Percentiles rank a stretch among this genome's conserved stretches.
Conservation (phyloP, 164 flowering plant genomes). For the Magnolia officinalis region DNA sequence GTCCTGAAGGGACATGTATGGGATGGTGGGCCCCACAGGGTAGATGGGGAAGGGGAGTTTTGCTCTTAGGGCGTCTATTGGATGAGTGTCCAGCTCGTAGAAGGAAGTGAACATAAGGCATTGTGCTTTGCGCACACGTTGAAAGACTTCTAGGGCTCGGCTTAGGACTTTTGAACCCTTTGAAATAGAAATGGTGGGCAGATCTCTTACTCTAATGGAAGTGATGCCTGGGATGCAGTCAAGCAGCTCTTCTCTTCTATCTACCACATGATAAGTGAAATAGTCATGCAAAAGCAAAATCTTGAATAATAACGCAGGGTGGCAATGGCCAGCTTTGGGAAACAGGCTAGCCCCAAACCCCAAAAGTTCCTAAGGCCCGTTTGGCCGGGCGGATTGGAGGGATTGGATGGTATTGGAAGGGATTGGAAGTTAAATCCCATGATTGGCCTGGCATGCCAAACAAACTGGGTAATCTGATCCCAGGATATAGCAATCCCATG, state of each 20-base stretch:
- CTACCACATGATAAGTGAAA: constrained; percentile 7
- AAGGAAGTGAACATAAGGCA: constrained; percentile 40
- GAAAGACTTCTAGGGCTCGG: constrained; percentile 11
- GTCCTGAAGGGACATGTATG: too few relatives aligned
- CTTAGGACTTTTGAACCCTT: neutral
- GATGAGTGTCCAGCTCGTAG: constrained; percentile 48
- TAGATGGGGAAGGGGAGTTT: constrained; percentile 30
- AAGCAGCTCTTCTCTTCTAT: constrained; percentile 31
- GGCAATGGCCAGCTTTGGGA: too few relatives aligned
- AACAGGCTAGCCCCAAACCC: too few relatives aligned
- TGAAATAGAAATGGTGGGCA: constrained; percentile 27
- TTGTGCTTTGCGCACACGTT: constrained; percentile 27
- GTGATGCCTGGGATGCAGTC: constrained; percentile 55
- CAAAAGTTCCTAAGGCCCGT: too few relatives aligned
- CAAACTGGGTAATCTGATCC: too few relatives aligned
- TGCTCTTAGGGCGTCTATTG: constrained; percentile 25
- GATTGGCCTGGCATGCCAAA: too few relatives aligned
- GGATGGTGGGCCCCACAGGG: constrained; percentile 55
- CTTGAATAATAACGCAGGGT: too few relatives aligned
- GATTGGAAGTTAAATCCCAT: too few relatives aligned
- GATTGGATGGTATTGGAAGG: too few relatives aligned
- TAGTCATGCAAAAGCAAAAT: neutral
- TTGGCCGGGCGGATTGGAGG: too few relatives aligned
- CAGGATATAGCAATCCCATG: too few relatives aligned
- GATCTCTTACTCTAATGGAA: constrained; percentile 35